A percentile compares a stretch with the other conserved stretches of the same genome.
Evolutionary conservation across 2,329 filamentous ascomycete genomes (phyloP).

Genomic region (Pleochaeta shiraiana): DNA sequence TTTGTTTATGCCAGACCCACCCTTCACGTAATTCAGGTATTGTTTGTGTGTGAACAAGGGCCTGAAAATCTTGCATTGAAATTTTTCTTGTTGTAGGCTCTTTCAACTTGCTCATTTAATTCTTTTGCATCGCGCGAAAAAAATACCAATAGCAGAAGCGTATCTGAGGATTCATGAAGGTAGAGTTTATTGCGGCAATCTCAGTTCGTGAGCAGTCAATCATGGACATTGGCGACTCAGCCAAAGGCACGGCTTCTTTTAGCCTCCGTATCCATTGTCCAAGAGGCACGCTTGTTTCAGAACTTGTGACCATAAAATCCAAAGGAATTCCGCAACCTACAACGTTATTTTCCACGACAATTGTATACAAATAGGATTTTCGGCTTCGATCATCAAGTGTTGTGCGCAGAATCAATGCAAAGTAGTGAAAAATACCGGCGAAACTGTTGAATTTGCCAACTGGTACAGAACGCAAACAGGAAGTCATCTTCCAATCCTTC

Average conservation of each 20-base stretch:
- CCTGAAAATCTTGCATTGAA: too few relatives aligned
- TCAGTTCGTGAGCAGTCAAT: not conserved
- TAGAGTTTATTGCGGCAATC: not conserved
- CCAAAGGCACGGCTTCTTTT: not conserved
- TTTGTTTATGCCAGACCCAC: too few relatives aligned
- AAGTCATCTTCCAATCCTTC: not conserved
- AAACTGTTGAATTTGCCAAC: not conserved
- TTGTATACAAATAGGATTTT: not conserved
- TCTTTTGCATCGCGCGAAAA: not conserved
- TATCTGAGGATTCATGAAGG: not conserved
- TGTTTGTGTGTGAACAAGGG: too few relatives aligned
- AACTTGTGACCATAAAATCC: not conserved
- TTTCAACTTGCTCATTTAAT: too few relatives aligned
- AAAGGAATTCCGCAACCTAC: not conserved
- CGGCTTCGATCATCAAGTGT: not conserved
- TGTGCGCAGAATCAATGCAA: not conserved
- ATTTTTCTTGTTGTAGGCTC: too few relatives aligned
- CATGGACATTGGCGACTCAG: not conserved
- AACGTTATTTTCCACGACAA: not conserved
- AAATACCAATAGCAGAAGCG: not conserved
- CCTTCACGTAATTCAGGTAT: too few relatives aligned
- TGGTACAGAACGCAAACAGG: not conserved
- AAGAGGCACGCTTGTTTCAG: not conserved
- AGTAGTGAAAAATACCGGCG: not conserved
- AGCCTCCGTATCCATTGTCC: not conserved